These are phyloP conservation scores for Acacia crassicarpa DNA, from an alignment of 306 rosid species.

Conservation along the genomic window DNA sequence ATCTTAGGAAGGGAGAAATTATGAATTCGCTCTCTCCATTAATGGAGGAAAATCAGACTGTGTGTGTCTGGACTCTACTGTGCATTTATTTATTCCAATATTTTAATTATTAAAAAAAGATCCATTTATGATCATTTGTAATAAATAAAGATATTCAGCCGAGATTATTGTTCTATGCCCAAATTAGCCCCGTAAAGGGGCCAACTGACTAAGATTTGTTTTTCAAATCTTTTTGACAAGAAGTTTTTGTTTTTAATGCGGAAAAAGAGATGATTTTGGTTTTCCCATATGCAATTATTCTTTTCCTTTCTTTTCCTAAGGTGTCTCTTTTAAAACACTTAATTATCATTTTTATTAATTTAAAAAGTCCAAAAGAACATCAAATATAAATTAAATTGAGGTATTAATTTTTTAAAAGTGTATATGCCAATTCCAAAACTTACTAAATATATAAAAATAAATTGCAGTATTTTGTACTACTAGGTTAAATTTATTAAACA, in stretches of 20 bases:
- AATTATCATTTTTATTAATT: neutral
- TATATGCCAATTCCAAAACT: too few relatives aligned
- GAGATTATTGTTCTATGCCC: slow-evolving; percentile 15
- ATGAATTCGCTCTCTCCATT: slow-evolving; percentile 52
- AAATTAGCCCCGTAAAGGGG: slow-evolving; percentile 18
- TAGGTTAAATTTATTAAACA: neutral
- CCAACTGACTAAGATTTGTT: neutral
- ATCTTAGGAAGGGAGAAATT: slow-evolving; percentile 37
- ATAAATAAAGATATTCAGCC: slow-evolving; percentile 10
- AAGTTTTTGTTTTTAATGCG: neutral
- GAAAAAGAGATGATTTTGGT: neutral
- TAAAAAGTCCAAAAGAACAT: neutral
- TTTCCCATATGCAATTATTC: neutral
- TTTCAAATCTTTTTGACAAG: neutral
- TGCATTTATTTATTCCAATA: slow-evolving; percentile 5
- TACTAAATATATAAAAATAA: too few relatives aligned
- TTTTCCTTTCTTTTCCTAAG: neutral
- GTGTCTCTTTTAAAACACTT: neutral
- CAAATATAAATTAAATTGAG: neutral
- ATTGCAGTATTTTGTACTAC: neutral
- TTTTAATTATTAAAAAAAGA: neutral
- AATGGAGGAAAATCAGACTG: slow-evolving; percentile 57
- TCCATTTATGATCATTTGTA: neutral
- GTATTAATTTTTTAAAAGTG: neutral
- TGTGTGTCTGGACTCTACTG: slow-evolving; percentile 51